Conservation (phyloP, 441 rosid species). For the Euphorbia celastroides region DNA sequence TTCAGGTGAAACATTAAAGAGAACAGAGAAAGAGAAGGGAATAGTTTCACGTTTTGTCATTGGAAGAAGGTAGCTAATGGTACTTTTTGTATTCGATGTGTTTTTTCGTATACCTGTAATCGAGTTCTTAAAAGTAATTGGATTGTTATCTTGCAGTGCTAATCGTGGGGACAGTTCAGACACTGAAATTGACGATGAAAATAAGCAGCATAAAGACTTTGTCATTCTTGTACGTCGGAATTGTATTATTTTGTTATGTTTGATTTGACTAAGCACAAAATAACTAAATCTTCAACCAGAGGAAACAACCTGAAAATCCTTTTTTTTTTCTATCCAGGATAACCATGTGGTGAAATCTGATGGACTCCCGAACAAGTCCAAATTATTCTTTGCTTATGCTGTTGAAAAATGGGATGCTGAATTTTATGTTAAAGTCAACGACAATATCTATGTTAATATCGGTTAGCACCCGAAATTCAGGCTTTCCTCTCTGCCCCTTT, state of each 20-base stretch:
- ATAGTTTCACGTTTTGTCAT: slow-evolving; percentile 67
- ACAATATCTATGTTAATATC: slow-evolving; percentile 73
- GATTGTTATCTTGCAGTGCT: slow-evolving; percentile 45
- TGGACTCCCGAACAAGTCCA: slow-evolving; percentile 56
- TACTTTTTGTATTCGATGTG: neutral
- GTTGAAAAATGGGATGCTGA: slow-evolving; percentile 83
- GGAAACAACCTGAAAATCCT: neutral
- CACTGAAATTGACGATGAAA: slow-evolving; percentile 64
- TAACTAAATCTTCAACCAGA: neutral
- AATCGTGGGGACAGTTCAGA: slow-evolving; percentile 79
- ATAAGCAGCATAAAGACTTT: slow-evolving; percentile 70
- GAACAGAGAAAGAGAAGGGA: slow-evolving; percentile 66
- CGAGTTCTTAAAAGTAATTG: slow-evolving; percentile 12
- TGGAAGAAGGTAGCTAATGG: slow-evolving; percentile 62
- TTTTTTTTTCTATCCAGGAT: slow-evolving; percentile 48
- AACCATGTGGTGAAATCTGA: slow-evolving; percentile 61
- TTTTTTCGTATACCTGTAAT: neutral
- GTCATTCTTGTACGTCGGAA: slow-evolving; percentile 62
- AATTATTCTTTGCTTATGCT: slow-evolving; percentile 58
- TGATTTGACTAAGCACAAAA: neutral
- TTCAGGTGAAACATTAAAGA: slow-evolving; percentile 47
- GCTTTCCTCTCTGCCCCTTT: too few species aligned
- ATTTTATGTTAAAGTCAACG: slow-evolving; percentile 84
- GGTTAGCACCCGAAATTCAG: slow-evolving; percentile 39
- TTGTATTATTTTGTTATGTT: too few species aligned